Evolutionary conservation across 2,329 filamentous ascomycete genomes (phyloP).

Genomic region (Albifimbria verrucaria): DNA sequence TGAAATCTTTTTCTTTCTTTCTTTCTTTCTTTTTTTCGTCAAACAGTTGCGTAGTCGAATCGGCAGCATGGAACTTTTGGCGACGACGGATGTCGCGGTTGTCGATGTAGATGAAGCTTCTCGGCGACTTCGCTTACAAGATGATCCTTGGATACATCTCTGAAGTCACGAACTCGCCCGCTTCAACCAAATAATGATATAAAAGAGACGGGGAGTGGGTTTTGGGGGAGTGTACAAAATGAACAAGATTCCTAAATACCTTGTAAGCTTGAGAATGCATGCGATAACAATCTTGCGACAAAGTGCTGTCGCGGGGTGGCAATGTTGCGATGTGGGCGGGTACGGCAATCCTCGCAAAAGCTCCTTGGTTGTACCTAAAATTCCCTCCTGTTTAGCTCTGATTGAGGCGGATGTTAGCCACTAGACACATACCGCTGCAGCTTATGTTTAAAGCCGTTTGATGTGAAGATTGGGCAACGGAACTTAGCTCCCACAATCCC

Average conservation of each 20-base stretch:
- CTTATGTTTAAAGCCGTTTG: not conserved
- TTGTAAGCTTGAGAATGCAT: slow-evolving; percentile 30
- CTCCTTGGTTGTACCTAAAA: not conserved
- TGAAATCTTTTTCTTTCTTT: too few relatives aligned
- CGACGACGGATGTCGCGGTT: too few relatives aligned
- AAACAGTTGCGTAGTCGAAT: too few relatives aligned
- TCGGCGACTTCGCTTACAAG: too few relatives aligned
- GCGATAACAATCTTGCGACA: slow-evolving; percentile 16
- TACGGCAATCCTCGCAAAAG: not conserved
- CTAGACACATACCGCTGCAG: too few relatives aligned
- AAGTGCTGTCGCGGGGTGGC: slow-evolving; percentile 10
- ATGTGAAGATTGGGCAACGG: not conserved
- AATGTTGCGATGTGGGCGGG: not conserved
- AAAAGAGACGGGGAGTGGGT: too few relatives aligned
- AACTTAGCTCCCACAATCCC: not conserved
- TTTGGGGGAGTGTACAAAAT: not conserved
- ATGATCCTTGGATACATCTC: too few relatives aligned
- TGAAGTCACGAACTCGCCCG: too few relatives aligned
- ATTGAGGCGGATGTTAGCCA: not conserved
- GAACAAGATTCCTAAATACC: slow-evolving; percentile 14
- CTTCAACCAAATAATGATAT: too few relatives aligned
- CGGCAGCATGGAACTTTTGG: too few relatives aligned
- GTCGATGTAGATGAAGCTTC: too few relatives aligned
- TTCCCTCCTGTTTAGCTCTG: not conserved
- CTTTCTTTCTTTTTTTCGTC: too few relatives aligned